phyloP scores from a whole-genome alignment of 1,284 basidiomycete species.

The Cystobasidium sp. region DNA sequence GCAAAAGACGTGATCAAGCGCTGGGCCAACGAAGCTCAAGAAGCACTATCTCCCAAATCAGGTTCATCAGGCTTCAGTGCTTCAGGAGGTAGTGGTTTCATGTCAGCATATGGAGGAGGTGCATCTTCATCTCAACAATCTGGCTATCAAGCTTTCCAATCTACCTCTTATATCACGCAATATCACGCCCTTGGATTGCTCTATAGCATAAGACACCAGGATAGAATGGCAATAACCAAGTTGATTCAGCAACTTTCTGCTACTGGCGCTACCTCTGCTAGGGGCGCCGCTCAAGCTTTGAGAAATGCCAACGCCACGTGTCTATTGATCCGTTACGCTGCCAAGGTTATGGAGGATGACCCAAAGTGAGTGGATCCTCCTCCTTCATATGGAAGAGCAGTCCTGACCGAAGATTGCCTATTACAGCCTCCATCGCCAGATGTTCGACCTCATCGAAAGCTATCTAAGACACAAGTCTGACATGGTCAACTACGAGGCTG shows the following conservation, averaged over 20 bases:
- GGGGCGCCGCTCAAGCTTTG: slow-evolving; percentile 76
- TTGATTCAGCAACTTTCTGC: slow-evolving; percentile 84
- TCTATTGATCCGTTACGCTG: slow-evolving; percentile 97
- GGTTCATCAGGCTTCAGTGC: slow-evolving; percentile 69
- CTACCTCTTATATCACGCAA: slow-evolving; percentile 90
- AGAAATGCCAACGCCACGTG: slow-evolving; percentile 98
- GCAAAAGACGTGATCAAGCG: slow-evolving; percentile 94
- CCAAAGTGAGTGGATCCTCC: slow-evolving; percentile 77
- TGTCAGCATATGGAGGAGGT: slow-evolving; percentile 58
- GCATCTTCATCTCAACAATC: slow-evolving; percentile 58
- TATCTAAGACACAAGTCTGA: slow-evolving; percentile 99
- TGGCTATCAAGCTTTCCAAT: slow-evolving; percentile 77
- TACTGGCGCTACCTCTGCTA: slow-evolving; percentile 78
- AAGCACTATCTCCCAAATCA: slow-evolving; percentile 89
- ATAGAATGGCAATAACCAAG: slow-evolving; percentile 98
- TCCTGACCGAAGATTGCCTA: neutral
- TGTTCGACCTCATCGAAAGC: slow-evolving; percentile 91
- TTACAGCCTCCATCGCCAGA: slow-evolving; percentile 80
- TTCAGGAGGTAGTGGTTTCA: slow-evolving; percentile 57
- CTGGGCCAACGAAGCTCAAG: slow-evolving; percentile 98
- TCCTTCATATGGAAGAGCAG: neutral
- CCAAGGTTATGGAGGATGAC: slow-evolving; percentile 98
- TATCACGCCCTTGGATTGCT: slow-evolving; percentile 95
- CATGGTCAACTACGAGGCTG: slow-evolving; percentile 99
- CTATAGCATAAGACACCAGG: slow-evolving; percentile 93